Conservation (phyloP, 441 rosid species). For the Arabidopsis lyrata region DNA sequence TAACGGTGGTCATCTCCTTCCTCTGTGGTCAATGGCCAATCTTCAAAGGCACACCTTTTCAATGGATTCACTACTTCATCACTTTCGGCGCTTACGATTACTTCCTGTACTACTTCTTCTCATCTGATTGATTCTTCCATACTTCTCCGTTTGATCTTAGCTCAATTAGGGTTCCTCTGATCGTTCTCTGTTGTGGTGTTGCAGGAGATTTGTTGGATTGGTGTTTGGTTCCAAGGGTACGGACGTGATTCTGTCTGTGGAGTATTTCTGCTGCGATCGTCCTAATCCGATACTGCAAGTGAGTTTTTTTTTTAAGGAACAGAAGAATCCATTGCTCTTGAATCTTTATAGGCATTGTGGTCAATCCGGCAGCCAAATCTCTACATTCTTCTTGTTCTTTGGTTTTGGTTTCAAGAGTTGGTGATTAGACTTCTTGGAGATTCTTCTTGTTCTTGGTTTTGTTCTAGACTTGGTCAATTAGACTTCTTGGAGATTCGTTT, state of each 20-base stretch:
- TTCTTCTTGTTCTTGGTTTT: neutral
- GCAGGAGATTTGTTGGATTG: slow-evolving; percentile 50
- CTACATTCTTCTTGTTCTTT: no score
- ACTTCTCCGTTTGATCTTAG: neutral
- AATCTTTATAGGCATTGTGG: neutral
- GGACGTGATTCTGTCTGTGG: slow-evolving; percentile 58
- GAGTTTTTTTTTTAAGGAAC: slow-evolving; percentile 7
- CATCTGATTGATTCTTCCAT: neutral
- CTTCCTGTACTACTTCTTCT: slow-evolving; percentile 55
- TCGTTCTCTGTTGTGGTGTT: slow-evolving; percentile 11
- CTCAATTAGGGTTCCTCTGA: slow-evolving; percentile 4
- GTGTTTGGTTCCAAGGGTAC: slow-evolving; percentile 73
- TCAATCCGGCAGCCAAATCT: no score
- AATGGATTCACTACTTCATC: slow-evolving; percentile 74
- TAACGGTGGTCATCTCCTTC: slow-evolving; percentile 69
- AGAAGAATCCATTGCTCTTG: neutral
- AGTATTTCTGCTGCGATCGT: slow-evolving; percentile 79
- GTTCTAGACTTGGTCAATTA: neutral
- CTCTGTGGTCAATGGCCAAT: slow-evolving; percentile 97
- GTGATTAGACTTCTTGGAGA: neutral
- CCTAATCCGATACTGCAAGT: slow-evolving; percentile 91
- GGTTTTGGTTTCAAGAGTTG: neutral
- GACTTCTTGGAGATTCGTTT: neutral
- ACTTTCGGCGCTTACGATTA: slow-evolving; percentile 86
- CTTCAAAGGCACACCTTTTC: slow-evolving; percentile 81